Percentiles rank a stretch among this genome's conserved stretches.
These are phyloP conservation scores for Laburnicola sp. DNA, from an alignment of 2,329 filamentous ascomycete species.

Conservation along the genomic window DNA sequence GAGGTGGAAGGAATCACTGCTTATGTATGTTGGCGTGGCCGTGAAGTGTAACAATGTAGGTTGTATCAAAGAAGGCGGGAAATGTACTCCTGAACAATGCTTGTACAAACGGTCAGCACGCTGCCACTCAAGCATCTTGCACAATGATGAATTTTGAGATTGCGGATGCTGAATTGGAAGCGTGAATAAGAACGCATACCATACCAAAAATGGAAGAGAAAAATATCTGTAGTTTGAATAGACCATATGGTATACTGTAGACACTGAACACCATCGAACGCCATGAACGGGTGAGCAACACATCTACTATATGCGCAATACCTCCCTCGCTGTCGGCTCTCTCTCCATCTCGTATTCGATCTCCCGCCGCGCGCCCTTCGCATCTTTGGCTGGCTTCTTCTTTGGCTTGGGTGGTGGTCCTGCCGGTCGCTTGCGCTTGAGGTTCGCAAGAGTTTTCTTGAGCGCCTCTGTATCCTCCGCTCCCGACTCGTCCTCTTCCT, in stretches of 20 bases:
- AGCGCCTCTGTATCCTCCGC: conserved; percentile 59
- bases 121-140: too few species aligned
- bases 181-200: neutral
- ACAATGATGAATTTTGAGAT: too few species aligned
- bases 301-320: conserved; percentile 32
- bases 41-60: too few species aligned
- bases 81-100: too few species aligned
- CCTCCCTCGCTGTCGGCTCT: conserved; percentile 52
- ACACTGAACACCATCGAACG: neutral
- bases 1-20: too few species aligned
- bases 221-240: neutral
- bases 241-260: neutral
- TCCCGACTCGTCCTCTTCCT: conserved; percentile 60
- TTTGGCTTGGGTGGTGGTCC: conserved; percentile 58
- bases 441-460: conserved; percentile 57
- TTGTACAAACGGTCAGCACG: too few species aligned
- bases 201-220: neutral
- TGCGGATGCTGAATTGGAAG: too few species aligned
- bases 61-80: too few species aligned
- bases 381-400: conserved; percentile 56
- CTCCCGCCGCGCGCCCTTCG: conserved; percentile 65
- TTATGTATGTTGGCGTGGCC: too few species aligned
- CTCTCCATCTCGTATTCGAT: conserved; percentile 79
- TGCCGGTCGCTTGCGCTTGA: conserved; percentile 60
- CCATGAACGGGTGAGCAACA: neutral